phyloP scores from a whole-genome alignment of 441 rosid genomes.

The Erodium moschatum region DNA sequence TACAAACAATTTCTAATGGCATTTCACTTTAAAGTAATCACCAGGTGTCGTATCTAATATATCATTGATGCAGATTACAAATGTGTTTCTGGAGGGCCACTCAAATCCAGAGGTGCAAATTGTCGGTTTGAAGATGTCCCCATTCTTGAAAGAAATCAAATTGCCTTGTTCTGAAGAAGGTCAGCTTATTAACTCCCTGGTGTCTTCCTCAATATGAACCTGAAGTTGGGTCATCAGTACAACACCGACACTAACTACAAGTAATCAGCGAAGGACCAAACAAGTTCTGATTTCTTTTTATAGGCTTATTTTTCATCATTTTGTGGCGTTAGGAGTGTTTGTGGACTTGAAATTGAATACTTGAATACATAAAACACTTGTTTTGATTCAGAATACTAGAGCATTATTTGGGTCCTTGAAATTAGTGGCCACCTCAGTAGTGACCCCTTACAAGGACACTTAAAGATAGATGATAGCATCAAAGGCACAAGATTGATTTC shows the following conservation, averaged over 20 bases:
- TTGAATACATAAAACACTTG: too few relatives aligned
- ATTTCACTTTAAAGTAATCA: not conserved
- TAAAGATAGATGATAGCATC: too few relatives aligned
- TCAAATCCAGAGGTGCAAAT: slow-evolving; percentile 42
- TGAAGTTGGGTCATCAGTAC: not conserved
- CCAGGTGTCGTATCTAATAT: not conserved
- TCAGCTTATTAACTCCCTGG: slow-evolving; percentile 7
- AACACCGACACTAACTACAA: not conserved
- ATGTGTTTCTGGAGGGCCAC: slow-evolving; percentile 44
- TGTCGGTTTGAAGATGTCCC: slow-evolving; percentile 44
- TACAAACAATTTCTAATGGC: slow-evolving; percentile 12
- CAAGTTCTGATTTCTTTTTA: not conserved
- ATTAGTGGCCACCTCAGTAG: too few relatives aligned
- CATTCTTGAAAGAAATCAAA: slow-evolving; percentile 20
- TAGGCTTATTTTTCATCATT: too few relatives aligned
- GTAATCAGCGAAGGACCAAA: not conserved
- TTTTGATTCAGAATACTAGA: too few relatives aligned
- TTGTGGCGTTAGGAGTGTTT: too few relatives aligned
- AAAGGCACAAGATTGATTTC: too few relatives aligned
- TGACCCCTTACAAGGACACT: too few relatives aligned
- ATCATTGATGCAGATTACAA: slow-evolving; percentile 36
- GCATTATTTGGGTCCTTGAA: too few relatives aligned
- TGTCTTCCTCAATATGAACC: slow-evolving; percentile 8
- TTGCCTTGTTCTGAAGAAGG: slow-evolving; percentile 2
- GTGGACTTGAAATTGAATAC: too few relatives aligned